A percentile compares a stretch with the other conserved stretches of the same genome.
phyloP scores from a whole-genome alignment of 768 basidiomycete species.

The Leucocoprinus leucothites region DNA sequence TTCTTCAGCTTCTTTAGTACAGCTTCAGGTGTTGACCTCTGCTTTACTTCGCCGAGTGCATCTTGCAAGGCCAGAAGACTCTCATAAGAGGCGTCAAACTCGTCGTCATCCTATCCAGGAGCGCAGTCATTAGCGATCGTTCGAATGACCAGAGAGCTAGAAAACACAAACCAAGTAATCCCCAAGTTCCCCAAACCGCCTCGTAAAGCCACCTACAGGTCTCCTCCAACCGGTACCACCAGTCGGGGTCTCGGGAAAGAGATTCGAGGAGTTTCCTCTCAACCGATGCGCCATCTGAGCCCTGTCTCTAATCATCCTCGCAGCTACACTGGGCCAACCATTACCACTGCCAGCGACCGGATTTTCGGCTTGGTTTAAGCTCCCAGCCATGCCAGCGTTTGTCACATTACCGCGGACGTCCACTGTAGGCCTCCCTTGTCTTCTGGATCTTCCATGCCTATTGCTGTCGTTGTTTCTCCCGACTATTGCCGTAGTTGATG shows the following conservation, averaged over 20 bases:
- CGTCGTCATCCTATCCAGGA: conserved; percentile 59
- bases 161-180: conserved; percentile 39
- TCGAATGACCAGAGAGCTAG: neutral
- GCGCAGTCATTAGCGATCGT: neutral
- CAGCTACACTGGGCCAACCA: neutral
- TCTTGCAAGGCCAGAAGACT: conserved; percentile 55
- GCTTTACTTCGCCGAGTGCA: conserved; percentile 65
- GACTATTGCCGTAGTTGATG: neutral
- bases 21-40: conserved; percentile 59
- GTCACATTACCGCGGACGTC: neutral
- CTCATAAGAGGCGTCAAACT: conserved; percentile 77
- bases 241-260: neutral
- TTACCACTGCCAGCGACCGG: neutral
- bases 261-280: neutral
- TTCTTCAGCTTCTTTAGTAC: conserved; percentile 48
- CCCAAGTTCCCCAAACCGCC: conserved; percentile 25
- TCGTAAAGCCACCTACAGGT: conserved; percentile 1
- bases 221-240: neutral
- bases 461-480: neutral
- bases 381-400: neutral
- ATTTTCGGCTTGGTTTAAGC: neutral
- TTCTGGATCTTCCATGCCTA: neutral
- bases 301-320: neutral
- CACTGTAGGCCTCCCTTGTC: neutral
- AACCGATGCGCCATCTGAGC: conserved; percentile 3